These are phyloP conservation scores for Oryza australiensis DNA, from an alignment of 176 grass and related monocot species.

Conservation along the genomic window DNA sequence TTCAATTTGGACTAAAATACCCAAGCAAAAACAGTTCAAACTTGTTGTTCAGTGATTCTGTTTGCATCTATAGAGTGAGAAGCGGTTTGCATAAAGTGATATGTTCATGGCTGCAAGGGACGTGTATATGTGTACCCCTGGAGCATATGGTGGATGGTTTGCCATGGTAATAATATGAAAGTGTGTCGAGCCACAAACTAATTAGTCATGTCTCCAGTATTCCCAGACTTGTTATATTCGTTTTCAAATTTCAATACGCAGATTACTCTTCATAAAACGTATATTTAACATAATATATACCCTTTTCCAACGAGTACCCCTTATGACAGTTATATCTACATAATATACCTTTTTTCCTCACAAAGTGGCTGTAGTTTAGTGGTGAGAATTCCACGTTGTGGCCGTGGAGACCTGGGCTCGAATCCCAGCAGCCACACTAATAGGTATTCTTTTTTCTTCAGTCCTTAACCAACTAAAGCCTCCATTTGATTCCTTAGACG, in stretches of 20 bases:
- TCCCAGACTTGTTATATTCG: too few species aligned
- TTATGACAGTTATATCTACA: too few species aligned
- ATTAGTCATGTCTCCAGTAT: too few species aligned
- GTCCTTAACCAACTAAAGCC: too few species aligned
- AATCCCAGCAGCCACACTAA: constrained; percentile 89
- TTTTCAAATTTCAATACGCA: too few species aligned
- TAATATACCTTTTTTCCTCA: fast-evolving
- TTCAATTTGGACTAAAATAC: neutral
- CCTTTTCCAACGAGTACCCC: too few species aligned
- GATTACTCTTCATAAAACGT: too few species aligned
- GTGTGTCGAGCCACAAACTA: too few species aligned
- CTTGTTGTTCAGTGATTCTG: neutral
- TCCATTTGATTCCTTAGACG: too few species aligned
- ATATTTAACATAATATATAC: too few species aligned
- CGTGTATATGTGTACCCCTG: neutral
- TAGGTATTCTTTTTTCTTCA: too few species aligned
- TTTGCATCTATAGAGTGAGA: neutral
- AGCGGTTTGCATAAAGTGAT: neutral
- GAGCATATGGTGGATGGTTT: neutral
- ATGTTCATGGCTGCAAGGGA: neutral
- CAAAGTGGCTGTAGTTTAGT: neutral
- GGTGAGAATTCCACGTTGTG: constrained; percentile 93
- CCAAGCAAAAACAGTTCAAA: too few species aligned
- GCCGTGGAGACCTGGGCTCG: constrained; percentile 95
- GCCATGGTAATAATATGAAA: neutral